Conservation (phyloP, 1,284 basidiomycete genomes). For the Peniophora sp. region DNA sequence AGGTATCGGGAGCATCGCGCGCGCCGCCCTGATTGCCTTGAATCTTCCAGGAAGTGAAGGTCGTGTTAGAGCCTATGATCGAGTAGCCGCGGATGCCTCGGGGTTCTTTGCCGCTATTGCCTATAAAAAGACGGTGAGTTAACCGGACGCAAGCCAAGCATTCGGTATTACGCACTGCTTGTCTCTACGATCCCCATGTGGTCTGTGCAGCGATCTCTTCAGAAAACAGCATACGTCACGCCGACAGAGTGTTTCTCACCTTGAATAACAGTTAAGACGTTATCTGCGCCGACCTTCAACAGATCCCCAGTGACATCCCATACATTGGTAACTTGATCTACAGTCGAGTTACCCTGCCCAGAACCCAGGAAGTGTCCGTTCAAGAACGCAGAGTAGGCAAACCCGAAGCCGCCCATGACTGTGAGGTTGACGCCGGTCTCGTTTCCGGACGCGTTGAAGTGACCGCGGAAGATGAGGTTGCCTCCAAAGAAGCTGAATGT, state of each 20-base stretch:
- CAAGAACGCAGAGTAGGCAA: slow-evolving; percentile 43
- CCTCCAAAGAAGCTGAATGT: slow-evolving; percentile 36
- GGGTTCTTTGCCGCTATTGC: slow-evolving; percentile 40
- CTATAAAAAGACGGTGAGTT: background rate
- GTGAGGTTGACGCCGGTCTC: slow-evolving; percentile 36
- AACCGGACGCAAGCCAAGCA: too few species aligned
- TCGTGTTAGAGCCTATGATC: slow-evolving; percentile 31
- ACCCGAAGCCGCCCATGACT: slow-evolving; percentile 40
- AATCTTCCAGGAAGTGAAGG: slow-evolving; percentile 37
- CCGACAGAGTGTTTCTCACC: slow-evolving; percentile 21
- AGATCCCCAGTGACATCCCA: slow-evolving; percentile 29
- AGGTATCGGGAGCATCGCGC: slow-evolving; percentile 34
- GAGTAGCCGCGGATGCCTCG: slow-evolving; percentile 42
- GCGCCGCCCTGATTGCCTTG: slow-evolving; percentile 46
- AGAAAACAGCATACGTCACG: background rate
- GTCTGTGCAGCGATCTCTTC: slow-evolving; percentile 21
- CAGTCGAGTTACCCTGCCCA: slow-evolving; percentile 31
- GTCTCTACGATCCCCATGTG: slow-evolving; percentile 43
- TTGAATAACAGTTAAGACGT: slow-evolving; percentile 42
- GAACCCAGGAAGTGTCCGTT: slow-evolving; percentile 44
- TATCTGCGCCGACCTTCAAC: slow-evolving; percentile 30
- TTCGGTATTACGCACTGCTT: slow-evolving; percentile 17
- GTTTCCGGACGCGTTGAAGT: slow-evolving; percentile 35
- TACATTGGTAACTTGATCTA: slow-evolving; percentile 30
- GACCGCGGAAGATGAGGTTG: slow-evolving; percentile 43